Base-by-base conservation (phyloP, 176 grass and related monocot genomes). In the Pontederia crassipes region DNA sequence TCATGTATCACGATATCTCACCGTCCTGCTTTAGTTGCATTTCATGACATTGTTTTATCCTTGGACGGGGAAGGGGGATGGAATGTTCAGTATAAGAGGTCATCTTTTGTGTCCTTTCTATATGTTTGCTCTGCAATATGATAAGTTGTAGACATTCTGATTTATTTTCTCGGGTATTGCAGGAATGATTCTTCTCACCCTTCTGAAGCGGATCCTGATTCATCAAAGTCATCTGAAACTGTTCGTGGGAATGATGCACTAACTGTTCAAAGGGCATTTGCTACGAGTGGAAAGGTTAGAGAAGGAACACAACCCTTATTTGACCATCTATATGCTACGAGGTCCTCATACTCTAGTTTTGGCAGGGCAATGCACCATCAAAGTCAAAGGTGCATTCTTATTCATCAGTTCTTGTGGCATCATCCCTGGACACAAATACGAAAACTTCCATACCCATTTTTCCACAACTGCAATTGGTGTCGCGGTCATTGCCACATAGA, bases 1-100 rank as follows among this genome's bases (percentile, higher is more conserved):
- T 92, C 87, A n/a, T 98, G 93, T 75, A 92, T 98, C 74, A 98
- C 93, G 1, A 98, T 98, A 74, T 98, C 93, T 73, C 93, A 98
- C 65, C 84, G 93, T 20, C 93, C 87, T 61, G 93, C 93, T 50
- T 82, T 98, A 73, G 93, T 88, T 85, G 93, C 93, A 58, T 98
- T 98, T 83, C 93, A 98, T 76, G 85, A 98, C 73, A 98, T 88
- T 70, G 87, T 98, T 77, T 75, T 98, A 58, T 98, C 93, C 46
- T 87, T 98, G 81, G 87, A 98, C 1, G 93, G 93, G 54, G 93
- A 98, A 79, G 93, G 93, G 57, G 79, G 84, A 57, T 98, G 93
- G 84, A 74, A 75, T 64, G 87, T 98, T 62, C 83, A 91, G 53
- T 81, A 88, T 47, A 92, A 81, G 81, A 98, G 93, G 93, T 95